Evolutionary conservation across 108 stramenopile genomes (phyloP).

Genomic region (Chaetoceros muelleri): DNA sequence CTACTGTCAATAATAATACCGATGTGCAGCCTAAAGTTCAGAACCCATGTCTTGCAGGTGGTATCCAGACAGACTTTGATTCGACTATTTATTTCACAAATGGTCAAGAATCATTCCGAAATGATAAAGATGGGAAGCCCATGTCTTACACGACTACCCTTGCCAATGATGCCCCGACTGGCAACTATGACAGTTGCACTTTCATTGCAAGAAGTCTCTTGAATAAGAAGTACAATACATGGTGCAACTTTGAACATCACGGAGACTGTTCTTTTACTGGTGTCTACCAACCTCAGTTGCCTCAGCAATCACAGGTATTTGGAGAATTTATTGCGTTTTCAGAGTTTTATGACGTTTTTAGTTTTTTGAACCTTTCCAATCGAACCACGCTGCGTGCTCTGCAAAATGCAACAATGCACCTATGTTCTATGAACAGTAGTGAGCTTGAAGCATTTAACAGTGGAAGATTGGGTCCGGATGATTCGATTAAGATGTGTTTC

Average conservation of each 20-base stretch:
- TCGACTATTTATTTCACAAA: conserved; percentile 41
- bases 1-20: conserved; percentile 11
- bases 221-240: conserved; percentile 43
- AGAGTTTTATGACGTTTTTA: conserved; percentile 43
- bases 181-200: conserved; percentile 45
- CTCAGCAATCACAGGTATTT: conserved; percentile 34
- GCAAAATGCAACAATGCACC: conserved; percentile 21
- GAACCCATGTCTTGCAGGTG: conserved; percentile 71
- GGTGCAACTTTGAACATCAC: conserved; percentile 80
- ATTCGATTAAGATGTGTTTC: conserved; percentile 57
- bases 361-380: conserved; percentile 43
- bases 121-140: conserved; percentile 18
- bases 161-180: conserved; percentile 30
- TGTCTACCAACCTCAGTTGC: conserved; percentile 83
- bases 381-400: conserved; percentile 45
- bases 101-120: conserved; percentile 26
- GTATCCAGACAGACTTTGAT: conserved; percentile 19
- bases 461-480: conserved; percentile 2
- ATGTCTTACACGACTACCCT: conserved; percentile 35
- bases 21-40: conserved; percentile 37
- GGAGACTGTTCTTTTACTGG: conserved; percentile 87
- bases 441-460: conserved; percentile 35
- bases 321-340: conserved; percentile 42
- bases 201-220: conserved; percentile 27
- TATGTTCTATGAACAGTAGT: conserved; percentile 43